Evolutionary conservation across 306 rosid species (phyloP), one percentile per base, ranked within the genome.

Genomic region (Arachis stenosperma): DNA sequence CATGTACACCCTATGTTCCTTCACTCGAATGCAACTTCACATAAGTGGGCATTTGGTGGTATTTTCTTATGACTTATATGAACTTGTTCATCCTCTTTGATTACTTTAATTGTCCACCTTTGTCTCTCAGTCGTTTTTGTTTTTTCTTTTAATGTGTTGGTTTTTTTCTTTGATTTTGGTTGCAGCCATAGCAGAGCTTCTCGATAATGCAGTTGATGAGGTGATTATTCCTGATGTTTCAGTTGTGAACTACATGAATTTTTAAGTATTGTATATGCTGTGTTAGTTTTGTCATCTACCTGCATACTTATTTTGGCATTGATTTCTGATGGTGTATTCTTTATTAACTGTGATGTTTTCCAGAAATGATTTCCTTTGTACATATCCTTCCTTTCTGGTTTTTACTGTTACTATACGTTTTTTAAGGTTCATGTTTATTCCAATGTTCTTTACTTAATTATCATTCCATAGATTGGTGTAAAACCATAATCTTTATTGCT

Each of bases 21-120:
- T 82, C 97, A 94, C 81, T 94, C 96, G 14, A 94, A 94, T 90
- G 99, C 99, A 66, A 94, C 99, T 56, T 94, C 96, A 4, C 99
- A 94, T 75, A 94, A 91, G 79, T 94, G 99, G 99, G 88, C 89
- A 64, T 94, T 91, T 85, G 97, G 99, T 36, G 99, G 99, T 94
- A 89, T 68, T 87, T 71, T 71, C 57, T 69, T 65, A 60, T 60
- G 69, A 61, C 67, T 40, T 65, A 27, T 67, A 55, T 48, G 43
- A 59, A 37, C 62, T 14, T 53, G 10, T 43, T 40, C 47, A 6
- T 11, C 62, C 29, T 65, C 13, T 52, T 61, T 55, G 4, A 17
- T 14, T 66, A 41, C 51, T 78, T 54, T 76, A 42, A 52, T 69
- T 7, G 52, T 36, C 71, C 46, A 17, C 43, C 51, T 53, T 27